phyloP scores from a whole-genome alignment of 495 filamentous ascomycete genomes.

The Penicillium cosmopolitanum region DNA sequence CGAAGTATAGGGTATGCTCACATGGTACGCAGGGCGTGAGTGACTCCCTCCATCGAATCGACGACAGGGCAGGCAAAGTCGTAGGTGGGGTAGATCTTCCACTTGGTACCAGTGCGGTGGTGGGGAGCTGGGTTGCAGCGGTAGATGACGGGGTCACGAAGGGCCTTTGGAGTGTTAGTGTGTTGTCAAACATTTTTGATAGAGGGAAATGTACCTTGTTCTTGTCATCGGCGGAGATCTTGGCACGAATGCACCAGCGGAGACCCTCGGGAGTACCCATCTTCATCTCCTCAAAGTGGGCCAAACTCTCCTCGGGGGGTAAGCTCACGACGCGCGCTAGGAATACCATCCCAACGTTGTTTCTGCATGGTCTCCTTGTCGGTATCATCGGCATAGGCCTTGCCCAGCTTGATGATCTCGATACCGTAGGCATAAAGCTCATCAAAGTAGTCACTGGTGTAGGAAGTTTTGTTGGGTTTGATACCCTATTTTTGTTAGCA shows the following conservation, averaged over 20 bases:
- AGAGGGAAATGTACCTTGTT: conserved; percentile 56
- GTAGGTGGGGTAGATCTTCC: conserved; percentile 97
- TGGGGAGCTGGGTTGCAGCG: conserved; percentile 78
- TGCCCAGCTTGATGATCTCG: conserved; percentile 77
- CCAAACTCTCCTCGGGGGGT: conserved; percentile 77
- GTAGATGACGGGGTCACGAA: conserved; percentile 95
- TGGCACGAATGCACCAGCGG: conserved; percentile 85
- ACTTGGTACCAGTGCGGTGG: conserved; percentile 85
- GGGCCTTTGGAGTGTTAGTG: conserved; percentile 42
- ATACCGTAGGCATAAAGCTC: conserved; percentile 79
- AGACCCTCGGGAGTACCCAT: conserved; percentile 72
- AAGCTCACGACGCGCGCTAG: conserved; percentile 76
- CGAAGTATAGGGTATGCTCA: neutral
- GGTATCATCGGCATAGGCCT: conserved; percentile 91
- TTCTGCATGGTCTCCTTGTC: conserved; percentile 82
- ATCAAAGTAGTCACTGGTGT: conserved; percentile 91
- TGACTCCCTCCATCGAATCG: conserved; percentile 88
- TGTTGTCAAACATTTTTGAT: neutral
- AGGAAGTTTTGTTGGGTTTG: conserved; percentile 74
- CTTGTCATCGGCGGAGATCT: conserved; percentile 79
- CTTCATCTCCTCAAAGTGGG: conserved; percentile 88
- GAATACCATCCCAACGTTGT: conserved; percentile 74
- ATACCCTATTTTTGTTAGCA: conserved; percentile 55
- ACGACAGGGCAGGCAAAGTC: conserved; percentile 93
- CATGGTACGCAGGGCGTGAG: conserved; percentile 91